Base-by-base conservation (phyloP, 2,329 filamentous ascomycete species). In the Colletotrichum sp. region DNA sequence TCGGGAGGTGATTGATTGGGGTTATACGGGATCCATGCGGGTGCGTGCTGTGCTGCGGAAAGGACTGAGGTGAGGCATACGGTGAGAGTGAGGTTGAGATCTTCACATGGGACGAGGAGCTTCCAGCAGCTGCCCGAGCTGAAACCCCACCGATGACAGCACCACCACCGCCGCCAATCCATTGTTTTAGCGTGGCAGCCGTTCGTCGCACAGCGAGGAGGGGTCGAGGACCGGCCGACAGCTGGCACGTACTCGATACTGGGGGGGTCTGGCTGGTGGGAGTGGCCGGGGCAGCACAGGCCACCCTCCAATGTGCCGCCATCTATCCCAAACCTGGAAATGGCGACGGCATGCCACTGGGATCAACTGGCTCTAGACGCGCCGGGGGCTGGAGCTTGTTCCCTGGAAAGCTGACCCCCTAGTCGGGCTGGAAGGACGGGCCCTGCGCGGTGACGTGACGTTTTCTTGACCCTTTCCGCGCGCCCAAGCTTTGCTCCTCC, bases 391-490 rank as follows among this genome's bases (percentile, higher is more conserved):
- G 59, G 73, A 75, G 70, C 73, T 76, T 75, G 71, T 70, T 76
- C 75, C 75, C 75, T 76, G 71, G 18, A 76, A 75, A 60, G 52
- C 63, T 48, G 36, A 32, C 55, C 59, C 44, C 62, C 62, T 36
- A 12, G 36, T 59, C 59, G 52, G 70, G 59, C 59, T 63, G 59
- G 30, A 34, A 22, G 39, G 59, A 64, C 32, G 71, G 71, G 39
- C 34, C 65, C 75, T 76, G 75, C 75, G 71, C 55, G 71, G 75
- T 76, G 75, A 76, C 75, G 75, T 76, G 73, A 75, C 70, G 70
- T 59, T 63, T 71, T 30, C 57, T 36, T n/a, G 34, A 34, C 26
- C 44, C 39, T 30, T 52, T 52, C 10, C 32, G 32, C 67, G 52
- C 55, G 72, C 69, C 71, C 65, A 75, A 76, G 74, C 75, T 73